Percentiles rank a stretch among this genome's conserved stretches.
phyloP scores from a whole-genome alignment of 2,329 filamentous ascomycete species.

The Purpureocillium lavendulum region DNA sequence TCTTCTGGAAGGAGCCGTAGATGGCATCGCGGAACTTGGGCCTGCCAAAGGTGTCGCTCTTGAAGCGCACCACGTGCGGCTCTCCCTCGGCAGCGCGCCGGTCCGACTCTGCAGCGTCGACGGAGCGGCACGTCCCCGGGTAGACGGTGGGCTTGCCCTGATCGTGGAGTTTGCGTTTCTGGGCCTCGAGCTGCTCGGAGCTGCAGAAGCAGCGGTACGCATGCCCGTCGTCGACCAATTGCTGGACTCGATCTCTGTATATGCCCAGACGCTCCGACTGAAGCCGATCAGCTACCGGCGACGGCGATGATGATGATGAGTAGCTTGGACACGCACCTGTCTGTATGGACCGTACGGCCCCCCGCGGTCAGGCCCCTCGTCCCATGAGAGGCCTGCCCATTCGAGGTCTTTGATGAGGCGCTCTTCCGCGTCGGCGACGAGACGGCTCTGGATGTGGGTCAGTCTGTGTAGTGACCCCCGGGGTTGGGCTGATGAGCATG shows the following conservation, averaged over 20 bases:
- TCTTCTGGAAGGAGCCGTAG: slow-evolving; percentile 59
- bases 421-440: slow-evolving; percentile 71
- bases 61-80: slow-evolving; percentile 69
- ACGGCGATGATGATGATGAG: not conserved
- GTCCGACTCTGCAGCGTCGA: slow-evolving; percentile 60
- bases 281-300: slow-evolving; percentile 1
- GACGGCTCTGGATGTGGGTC: slow-evolving; percentile 53
- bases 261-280: slow-evolving; percentile 70
- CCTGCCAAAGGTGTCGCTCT: slow-evolving; percentile 44
- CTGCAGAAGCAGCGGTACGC: slow-evolving; percentile 95
- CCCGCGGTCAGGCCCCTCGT: slow-evolving; percentile 81
- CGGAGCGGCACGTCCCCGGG: slow-evolving; percentile 60
- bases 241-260: slow-evolving; percentile 63
- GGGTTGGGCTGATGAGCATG: not conserved
- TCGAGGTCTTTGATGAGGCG: slow-evolving; percentile 69
- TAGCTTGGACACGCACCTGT: slow-evolving; percentile 46
- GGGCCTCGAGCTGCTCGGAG: slow-evolving; percentile 56
- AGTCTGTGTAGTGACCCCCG: not conserved
- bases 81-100: slow-evolving; percentile 62
- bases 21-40: slow-evolving; percentile 68
- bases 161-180: slow-evolving; percentile 55
- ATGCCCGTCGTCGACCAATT: slow-evolving; percentile 59
- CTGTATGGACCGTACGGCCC: slow-evolving; percentile 80
- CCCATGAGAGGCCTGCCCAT: slow-evolving; percentile 89
- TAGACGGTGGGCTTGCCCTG: slow-evolving; percentile 36